phyloP scores from a whole-genome alignment of 768 basidiomycete species.

The Hydnomerulius pinastri region DNA sequence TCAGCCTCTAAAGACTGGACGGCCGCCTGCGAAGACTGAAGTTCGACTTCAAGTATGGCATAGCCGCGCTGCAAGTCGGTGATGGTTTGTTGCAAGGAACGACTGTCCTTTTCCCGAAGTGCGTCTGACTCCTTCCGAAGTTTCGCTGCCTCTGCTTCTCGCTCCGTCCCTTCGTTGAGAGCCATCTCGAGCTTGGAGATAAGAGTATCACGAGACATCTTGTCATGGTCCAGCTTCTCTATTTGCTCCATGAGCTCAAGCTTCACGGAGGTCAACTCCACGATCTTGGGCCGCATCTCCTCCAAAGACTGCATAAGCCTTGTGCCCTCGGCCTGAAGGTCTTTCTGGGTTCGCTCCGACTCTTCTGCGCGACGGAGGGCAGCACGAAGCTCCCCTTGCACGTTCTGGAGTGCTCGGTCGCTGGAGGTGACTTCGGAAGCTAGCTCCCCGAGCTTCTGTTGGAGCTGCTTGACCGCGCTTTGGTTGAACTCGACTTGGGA shows the following conservation, averaged over 20 bases:
- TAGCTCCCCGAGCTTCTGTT: conserved; percentile 59
- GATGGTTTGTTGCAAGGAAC: conserved; percentile 48
- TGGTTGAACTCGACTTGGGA: conserved; percentile 48
- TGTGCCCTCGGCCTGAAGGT: conserved; percentile 77
- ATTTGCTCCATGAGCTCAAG: conserved; percentile 68
- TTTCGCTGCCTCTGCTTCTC: conserved; percentile 47
- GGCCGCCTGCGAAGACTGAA: conserved; percentile 54
- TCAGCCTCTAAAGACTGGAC: conserved; percentile 65
- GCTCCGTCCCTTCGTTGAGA: conserved; percentile 54
- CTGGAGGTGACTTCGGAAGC: conserved; percentile 53
- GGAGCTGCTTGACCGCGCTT: conserved; percentile 49
- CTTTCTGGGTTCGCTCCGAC: conserved; percentile 69
- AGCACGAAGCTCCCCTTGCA: conserved; percentile 65
- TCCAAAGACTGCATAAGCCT: conserved; percentile 78
- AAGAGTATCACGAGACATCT: conserved; percentile 55
- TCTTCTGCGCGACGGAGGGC: conserved; percentile 72
- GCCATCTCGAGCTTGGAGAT: conserved; percentile 64
- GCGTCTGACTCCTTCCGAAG: conserved; percentile 46
- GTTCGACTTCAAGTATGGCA: conserved; percentile 59
- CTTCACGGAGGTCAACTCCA: conserved; percentile 74
- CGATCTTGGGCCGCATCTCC: conserved; percentile 84
- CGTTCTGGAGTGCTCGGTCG: conserved; percentile 57
- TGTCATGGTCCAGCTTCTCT: conserved; percentile 52
- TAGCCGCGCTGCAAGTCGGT: conserved; percentile 66
- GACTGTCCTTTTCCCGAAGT: conserved; percentile 54